Percentiles rank a stretch among this genome's conserved stretches.
Conservation (phyloP, 495 filamentous ascomycete genomes). For the Beverwykella pulmonaria region DNA sequence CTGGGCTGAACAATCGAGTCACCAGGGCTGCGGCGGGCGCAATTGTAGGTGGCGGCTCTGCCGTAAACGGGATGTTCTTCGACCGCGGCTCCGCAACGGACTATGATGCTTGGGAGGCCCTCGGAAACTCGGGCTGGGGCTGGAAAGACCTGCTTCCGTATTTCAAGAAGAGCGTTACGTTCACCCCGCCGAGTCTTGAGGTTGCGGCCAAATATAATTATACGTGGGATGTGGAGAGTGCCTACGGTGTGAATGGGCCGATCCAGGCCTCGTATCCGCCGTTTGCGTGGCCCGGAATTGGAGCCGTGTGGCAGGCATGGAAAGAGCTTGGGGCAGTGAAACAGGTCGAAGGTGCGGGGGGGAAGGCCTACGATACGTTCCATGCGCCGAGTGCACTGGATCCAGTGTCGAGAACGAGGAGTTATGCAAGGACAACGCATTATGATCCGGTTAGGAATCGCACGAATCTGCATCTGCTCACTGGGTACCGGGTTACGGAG, state of each 20-base stretch:
- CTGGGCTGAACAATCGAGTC: constrained; percentile 1
- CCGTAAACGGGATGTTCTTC: constrained; percentile 41
- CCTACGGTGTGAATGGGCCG: constrained; percentile 4
- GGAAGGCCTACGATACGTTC: not conserved
- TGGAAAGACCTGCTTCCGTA: constrained; percentile 63
- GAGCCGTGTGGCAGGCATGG: not conserved
- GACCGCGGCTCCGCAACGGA: constrained; percentile 43
- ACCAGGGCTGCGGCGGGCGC: constrained; percentile 15
- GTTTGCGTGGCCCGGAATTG: not conserved
- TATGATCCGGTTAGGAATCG: constrained; percentile 16
- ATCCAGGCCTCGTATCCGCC: constrained; percentile 3
- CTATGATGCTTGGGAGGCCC: constrained; percentile 60
- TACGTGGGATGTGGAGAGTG: not conserved
- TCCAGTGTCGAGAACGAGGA: not conserved
- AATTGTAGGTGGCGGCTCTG: constrained; percentile 39
- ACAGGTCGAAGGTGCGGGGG: not conserved
- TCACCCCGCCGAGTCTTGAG: not conserved
- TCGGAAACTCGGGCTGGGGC: constrained; percentile 64
- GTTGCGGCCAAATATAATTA: not conserved
- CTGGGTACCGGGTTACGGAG: not conserved
- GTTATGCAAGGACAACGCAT: constrained; percentile 7
- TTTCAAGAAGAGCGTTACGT: constrained; percentile 56
- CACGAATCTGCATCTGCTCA: constrained; percentile 14
- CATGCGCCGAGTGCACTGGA: constrained; percentile 11
- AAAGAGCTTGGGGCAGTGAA: not conserved